Evolutionary conservation across 2,329 filamentous ascomycete species (phyloP).

Genomic region (Botrytis squamosa): DNA sequence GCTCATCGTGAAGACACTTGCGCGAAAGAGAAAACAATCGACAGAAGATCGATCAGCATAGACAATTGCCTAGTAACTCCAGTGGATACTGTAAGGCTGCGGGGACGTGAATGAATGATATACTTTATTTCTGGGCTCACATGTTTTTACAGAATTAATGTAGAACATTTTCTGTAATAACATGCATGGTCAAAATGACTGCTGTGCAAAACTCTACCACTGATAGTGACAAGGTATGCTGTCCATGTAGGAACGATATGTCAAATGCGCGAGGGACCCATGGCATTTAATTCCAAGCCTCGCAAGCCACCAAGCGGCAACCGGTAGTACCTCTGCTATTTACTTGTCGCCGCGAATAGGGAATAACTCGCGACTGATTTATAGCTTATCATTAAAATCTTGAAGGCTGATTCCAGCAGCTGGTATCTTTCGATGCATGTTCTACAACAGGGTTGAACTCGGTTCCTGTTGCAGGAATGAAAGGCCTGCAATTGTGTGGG

Average conservation of each 20-base stretch:
- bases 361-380: neutral
- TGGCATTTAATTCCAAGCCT: neutral
- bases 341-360: neutral
- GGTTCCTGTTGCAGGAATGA: neutral
- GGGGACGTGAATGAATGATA: neutral
- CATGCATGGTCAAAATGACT: neutral
- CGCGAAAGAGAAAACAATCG: neutral
- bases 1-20: slow-evolving; percentile 8
- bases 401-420: neutral
- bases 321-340: neutral
- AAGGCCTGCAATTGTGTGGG: neutral
- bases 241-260: neutral
- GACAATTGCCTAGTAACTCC: neutral
- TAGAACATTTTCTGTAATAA: neutral
- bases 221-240: neutral
- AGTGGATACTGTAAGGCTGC: neutral
- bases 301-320: neutral
- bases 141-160: neutral
- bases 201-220: neutral
- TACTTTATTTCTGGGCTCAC: neutral
- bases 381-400: neutral
- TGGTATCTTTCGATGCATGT: neutral
- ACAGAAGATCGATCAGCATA: slow-evolving; percentile 1
- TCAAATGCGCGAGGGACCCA: neutral
- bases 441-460: neutral